These are phyloP conservation scores for Alternaria arbusti DNA, from an alignment of 2,329 filamentous ascomycete species.

Conservation along the genomic window DNA sequence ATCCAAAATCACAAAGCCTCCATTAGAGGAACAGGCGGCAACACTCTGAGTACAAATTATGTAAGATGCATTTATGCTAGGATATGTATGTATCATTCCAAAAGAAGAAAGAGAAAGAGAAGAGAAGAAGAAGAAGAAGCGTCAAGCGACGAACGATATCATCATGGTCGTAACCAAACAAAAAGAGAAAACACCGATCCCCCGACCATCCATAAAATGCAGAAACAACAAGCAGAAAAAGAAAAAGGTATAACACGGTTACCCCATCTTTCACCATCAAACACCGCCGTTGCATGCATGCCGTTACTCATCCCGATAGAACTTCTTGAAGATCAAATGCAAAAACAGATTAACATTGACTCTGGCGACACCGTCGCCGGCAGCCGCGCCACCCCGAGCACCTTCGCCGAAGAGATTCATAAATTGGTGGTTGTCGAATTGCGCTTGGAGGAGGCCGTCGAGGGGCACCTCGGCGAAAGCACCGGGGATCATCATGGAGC, in stretches of 20 bases:
- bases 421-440: constrained; percentile 96
- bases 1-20: too few species aligned
- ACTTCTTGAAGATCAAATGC: constrained; percentile 98
- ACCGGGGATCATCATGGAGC: constrained; percentile 94
- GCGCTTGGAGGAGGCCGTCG: constrained; percentile 92
- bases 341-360: constrained; percentile 96
- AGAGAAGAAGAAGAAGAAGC: neutral
- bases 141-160: neutral
- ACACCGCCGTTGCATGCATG: neutral
- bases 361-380: constrained; percentile 60
- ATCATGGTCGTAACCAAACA: constrained; percentile 1
- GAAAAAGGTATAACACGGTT: constrained; percentile 1
- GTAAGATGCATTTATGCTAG: neutral
- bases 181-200: neutral
- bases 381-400: constrained; percentile 24
- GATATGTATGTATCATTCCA: neutral
- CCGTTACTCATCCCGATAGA: constrained; percentile 66
- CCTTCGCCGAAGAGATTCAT: constrained; percentile 78
- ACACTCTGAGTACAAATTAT: neutral
- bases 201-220: neutral
- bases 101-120: neutral
- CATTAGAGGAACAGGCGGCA: too few species aligned
- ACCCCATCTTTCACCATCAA: neutral
- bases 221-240: neutral
- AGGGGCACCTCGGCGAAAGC: constrained; percentile 87